Evolutionary conservation across 2,329 filamentous ascomycete species (phyloP).

Genomic region (Cladobotryum mycophilum): DNA sequence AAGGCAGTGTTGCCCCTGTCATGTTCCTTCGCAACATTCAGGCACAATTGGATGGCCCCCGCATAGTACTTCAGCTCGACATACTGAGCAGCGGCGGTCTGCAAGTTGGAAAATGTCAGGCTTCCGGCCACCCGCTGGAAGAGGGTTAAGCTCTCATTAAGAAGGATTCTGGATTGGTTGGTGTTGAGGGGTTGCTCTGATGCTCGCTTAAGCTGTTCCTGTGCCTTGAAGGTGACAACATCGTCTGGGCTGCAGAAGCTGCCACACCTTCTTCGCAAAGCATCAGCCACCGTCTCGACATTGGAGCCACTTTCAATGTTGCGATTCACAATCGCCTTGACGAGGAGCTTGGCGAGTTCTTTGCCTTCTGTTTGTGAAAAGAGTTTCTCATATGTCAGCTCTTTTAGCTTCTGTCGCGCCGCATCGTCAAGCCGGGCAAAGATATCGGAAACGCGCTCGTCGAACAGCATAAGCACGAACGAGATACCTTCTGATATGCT

Average conservation of each 20-base stretch:
- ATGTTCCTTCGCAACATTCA: conserved; percentile 74
- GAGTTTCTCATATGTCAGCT: conserved; percentile 80
- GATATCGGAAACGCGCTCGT: conserved; percentile 87
- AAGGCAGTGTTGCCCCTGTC: conserved; percentile 84
- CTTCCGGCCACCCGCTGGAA: conserved; percentile 85
- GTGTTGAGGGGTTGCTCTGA: conserved; percentile 70
- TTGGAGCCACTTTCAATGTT: conserved; percentile 97
- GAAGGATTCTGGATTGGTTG: conserved; percentile 67
- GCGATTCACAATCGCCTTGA: conserved; percentile 96
- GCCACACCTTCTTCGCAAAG: conserved; percentile 83
- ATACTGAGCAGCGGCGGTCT: conserved; percentile 73
- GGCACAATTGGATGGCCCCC: conserved; percentile 80
- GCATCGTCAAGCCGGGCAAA: conserved; percentile 66
- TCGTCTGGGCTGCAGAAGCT: conserved; percentile 98
- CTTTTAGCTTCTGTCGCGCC: conserved; percentile 61
- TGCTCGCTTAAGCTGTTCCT: conserved; percentile 87
- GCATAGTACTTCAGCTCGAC: conserved; percentile 82
- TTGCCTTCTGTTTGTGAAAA: conserved; percentile 76
- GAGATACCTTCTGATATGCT: conserved; percentile 95
- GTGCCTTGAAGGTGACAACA: conserved; percentile 96
- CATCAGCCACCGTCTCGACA: conserved; percentile 93
- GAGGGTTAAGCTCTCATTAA: conserved; percentile 82
- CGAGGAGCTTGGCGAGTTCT: conserved; percentile 85
- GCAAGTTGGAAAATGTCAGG: conserved; percentile 73
- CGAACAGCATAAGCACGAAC: conserved; percentile 90